phyloP scores from a whole-genome alignment of 257 asterid genomes.

The Penstemon davidsonii region DNA sequence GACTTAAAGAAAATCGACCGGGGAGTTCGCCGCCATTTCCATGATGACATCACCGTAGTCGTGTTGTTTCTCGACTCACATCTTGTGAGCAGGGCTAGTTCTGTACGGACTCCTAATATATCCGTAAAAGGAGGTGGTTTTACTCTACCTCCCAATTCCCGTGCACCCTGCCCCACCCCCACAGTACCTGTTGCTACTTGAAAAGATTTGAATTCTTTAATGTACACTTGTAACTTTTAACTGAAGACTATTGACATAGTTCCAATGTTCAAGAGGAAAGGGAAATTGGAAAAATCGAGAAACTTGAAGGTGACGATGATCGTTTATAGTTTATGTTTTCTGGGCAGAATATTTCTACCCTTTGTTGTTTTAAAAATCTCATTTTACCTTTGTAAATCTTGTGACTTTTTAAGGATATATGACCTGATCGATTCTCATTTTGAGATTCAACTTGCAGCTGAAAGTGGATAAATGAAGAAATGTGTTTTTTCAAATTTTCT shows the following conservation, averaged over 20 bases:
- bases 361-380: conserved; percentile 7
- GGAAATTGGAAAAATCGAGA: conserved; percentile 27
- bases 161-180: conserved; percentile 34
- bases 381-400: conserved; percentile 26
- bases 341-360: not conserved
- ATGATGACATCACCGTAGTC: conserved; percentile 66
- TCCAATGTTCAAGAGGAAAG: conserved; percentile 22
- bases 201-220: conserved; percentile 36
- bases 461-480: no score
- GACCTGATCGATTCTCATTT: conserved; percentile 38
- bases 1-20: conserved; percentile 69
- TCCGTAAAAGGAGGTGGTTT: conserved; percentile 60
- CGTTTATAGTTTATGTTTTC: conserved; percentile 24
- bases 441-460: conserved; percentile 18
- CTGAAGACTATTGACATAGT: conserved; percentile 43
- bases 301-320: conserved; percentile 37
- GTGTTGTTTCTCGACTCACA: conserved; percentile 61
- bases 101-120: conserved; percentile 41
- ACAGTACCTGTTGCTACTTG: conserved; percentile 32
- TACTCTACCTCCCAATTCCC: conserved; percentile 35
- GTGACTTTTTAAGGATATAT: conserved; percentile 19
- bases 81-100: conserved; percentile 56
- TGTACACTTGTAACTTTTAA: conserved; percentile 40
- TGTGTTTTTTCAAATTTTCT: no score
- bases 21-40: conserved; percentile 68